Base-by-base conservation (phyloP, 2,329 filamentous ascomycete genomes). In the Stagonosporopsis chrysanthemi region DNA sequence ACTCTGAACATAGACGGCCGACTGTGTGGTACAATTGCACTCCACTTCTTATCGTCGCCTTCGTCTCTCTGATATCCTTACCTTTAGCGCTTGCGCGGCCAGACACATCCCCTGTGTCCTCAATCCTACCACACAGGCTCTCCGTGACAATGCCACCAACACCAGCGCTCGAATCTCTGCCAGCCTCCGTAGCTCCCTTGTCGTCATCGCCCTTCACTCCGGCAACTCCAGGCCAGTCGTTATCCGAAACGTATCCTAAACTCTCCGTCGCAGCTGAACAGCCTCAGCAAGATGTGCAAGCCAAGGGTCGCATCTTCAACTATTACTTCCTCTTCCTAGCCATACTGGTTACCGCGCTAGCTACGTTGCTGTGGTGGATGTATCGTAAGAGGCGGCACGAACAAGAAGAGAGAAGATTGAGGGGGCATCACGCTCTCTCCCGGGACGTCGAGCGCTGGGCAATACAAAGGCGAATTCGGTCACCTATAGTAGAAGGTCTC, bases 251-350 rank as follows among this genome's bases (percentile, higher is more conserved):
- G 2, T 50, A 40, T 14, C 52, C 54, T 31, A 52, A 57, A 7
- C 46, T 62, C 36, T 62, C 64, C 42, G 51, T 60, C 12, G 51
- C 44, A 31, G 49, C 47, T 17, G 54, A 29, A 15, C 46, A 56
- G 36, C 36, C 46, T 6, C 17, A 54, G 11, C 31, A 47, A 45
- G 26, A 55, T 28, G 19, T 45, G 42, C 9, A 38, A 17, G 44
- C 26, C 26, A 48, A 44, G 6, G 49, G 44, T 28, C 43, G 48
- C 28, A 68, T 82, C 4, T 76, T 79, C 50, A 77, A 79, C 58
- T 80, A 82, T 63, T 84, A 84, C 62, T 84, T 86, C 72, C 79
- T 84, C 63, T 86, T 85, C 75, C 79, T 88, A 44, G 79, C 83
- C 24, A 77, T 87, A 23, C 69, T 83, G 56, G 77, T 81, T 42